Conservation (phyloP, 352 stramenopile species). For the Saprolegnia diclina region DNA sequence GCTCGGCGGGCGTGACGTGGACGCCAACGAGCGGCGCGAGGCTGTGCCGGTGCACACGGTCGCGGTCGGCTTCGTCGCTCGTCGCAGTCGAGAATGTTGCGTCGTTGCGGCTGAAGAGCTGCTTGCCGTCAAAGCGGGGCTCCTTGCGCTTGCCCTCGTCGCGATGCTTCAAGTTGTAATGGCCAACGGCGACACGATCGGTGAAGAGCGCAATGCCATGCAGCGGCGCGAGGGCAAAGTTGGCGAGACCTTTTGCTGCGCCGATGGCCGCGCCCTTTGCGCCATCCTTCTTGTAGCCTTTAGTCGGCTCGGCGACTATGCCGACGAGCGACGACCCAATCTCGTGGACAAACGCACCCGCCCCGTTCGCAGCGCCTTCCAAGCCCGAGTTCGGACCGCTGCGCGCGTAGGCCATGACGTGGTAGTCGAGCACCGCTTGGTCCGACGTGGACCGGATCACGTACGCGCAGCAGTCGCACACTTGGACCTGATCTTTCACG, state of each 20-base stretch:
- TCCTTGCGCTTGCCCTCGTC: conserved; percentile 39
- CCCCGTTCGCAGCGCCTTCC: conserved; percentile 43
- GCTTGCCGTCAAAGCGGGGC: conserved; percentile 43
- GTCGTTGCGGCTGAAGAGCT: conserved; percentile 22
- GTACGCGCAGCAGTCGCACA: conserved; percentile 56
- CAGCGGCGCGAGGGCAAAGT: conserved; percentile 49
- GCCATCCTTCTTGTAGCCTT: conserved; percentile 56
- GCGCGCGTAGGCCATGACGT: conserved; percentile 52
- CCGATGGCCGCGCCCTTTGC: conserved; percentile 55
- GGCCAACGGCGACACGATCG: conserved; percentile 56
- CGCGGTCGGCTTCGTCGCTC: not conserved
- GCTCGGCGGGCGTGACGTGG: not conserved
- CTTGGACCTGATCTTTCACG: conserved; percentile 41
- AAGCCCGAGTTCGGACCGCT: conserved; percentile 51
- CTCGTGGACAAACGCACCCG: conserved; percentile 57
- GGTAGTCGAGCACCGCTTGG: conserved; percentile 62
- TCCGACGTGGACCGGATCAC: conserved; percentile 42
- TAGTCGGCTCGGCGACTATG: conserved; percentile 49
- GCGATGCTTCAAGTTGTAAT: conserved; percentile 47
- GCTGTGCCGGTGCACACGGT: not conserved
- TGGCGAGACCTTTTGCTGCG: conserved; percentile 46
- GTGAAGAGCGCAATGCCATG: conserved; percentile 55
- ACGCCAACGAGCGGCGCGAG: conserved; percentile 11
- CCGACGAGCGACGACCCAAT: conserved; percentile 57
- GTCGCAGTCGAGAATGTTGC: not conserved